Evolutionary conservation across 768 basidiomycete genomes (phyloP).

Genomic region (Tylopilus plumbeoviolaceoides): DNA sequence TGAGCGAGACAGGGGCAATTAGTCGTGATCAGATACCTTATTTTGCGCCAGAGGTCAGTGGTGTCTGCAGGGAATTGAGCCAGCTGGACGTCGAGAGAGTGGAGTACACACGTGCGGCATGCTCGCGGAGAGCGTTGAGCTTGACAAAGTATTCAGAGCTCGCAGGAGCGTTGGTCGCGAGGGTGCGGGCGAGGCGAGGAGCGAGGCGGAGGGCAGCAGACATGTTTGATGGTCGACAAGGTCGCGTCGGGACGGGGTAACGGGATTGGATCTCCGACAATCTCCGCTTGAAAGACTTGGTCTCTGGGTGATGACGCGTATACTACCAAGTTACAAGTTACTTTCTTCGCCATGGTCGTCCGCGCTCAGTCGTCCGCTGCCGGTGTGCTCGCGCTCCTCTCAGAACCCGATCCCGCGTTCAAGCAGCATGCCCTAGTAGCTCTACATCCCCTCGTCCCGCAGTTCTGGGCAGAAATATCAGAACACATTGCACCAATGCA

Average conservation of each 20-base stretch:
- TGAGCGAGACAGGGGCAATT: constrained; percentile 3
- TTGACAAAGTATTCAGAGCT: constrained; percentile 45
- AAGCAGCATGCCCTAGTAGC: constrained; percentile 88
- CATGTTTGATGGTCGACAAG: constrained; percentile 33
- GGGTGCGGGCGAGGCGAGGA: constrained; percentile 30
- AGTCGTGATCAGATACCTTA: constrained; percentile 51
- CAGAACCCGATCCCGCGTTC: constrained; percentile 82
- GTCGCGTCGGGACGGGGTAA: constrained; percentile 25
- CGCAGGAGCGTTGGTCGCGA: constrained; percentile 38
- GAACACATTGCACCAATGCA: constrained; percentile 90
- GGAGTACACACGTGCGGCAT: constrained; percentile 54
- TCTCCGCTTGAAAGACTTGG: constrained; percentile 31
- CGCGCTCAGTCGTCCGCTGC: constrained; percentile 78
- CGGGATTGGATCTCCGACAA: constrained; percentile 19
- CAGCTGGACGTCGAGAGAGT: background rate
- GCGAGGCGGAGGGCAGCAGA: constrained; percentile 49
- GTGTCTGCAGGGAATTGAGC: constrained; percentile 47
- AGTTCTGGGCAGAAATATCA: constrained; percentile 99
- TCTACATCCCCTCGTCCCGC: constrained; percentile 79
- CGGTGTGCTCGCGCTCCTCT: constrained; percentile 87
- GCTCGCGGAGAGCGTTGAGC: constrained; percentile 56
- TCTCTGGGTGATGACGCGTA: constrained; percentile 35
- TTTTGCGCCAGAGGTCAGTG: constrained; percentile 80
- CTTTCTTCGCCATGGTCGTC: constrained; percentile 49
- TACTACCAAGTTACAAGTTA: constrained; percentile 6